Evolutionary conservation across 495 filamentous ascomycete genomes (phyloP), one percentile per base, ranked within the genome.

Genomic region (Aspergillus biplanus): DNA sequence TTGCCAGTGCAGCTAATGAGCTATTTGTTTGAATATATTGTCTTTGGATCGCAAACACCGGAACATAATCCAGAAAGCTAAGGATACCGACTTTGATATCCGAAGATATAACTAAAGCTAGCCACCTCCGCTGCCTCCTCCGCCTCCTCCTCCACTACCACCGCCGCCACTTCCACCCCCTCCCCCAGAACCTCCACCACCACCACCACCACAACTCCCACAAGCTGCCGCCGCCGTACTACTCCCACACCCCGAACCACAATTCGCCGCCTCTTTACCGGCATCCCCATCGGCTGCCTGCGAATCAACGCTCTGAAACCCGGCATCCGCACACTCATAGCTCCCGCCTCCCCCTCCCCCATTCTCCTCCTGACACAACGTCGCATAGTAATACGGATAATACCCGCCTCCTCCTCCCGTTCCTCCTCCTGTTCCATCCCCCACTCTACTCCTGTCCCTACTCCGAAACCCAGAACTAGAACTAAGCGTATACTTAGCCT

Each of bases 291-390:
- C 58, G 7, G 48, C 58, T 9, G 49, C 58, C 18, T 39, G 21
- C 11, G 13, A 4, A 60, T 60, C 58, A 8, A 34, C 33, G 16
- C 44, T 12, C 33, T 13, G 3, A 6, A 60, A 52, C 21, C 52
- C 47, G n/a, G 33, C 58, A 53, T 60, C 58, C 33, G 58, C 21
- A 53, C 58, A 60, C 48, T 60, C 33, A 32, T 52, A 59, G 11
- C 4, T 15, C 39, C 6, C 39, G 39, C 8, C 39, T 4, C n/a
- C 39, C 1, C 1, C 34, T 1, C 6, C 6, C 4, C 9, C 34
- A 21, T 32, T 15, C n/a, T 16, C 5, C 9, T 0, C 1, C 33
- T 33, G 4, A 15, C 53, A 35, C 34, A 34, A 42, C 0, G 27
- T 8, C 5, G 58, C 2, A 31, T 32, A 60, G 35, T 39, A 60